Base-by-base conservation (phyloP, 352 stramenopile species). In the Pythium vanterpoolii region DNA sequence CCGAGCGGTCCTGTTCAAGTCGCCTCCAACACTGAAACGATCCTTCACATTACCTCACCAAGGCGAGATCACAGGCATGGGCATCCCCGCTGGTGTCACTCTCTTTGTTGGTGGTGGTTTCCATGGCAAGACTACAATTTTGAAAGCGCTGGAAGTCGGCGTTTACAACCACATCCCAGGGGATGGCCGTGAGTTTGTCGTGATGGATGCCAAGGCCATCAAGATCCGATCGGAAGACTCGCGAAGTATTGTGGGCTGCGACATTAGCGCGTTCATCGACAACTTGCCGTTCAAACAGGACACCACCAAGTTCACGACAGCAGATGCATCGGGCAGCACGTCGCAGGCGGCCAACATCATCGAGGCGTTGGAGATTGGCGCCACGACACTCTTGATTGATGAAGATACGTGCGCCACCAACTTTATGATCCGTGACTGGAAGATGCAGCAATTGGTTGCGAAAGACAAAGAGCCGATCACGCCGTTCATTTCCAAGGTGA, bases 391-490 rank as follows among this genome's bases (percentile, higher is more conserved):
- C 28, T 73, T 99, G 6, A 91, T 99, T 34, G 96, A 99, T 63
- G 96, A 99, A 71, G 96, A 99, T 74, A 98, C 97, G 2, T 98
- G 89, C 61, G 96, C 96, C 4, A 98, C 95, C 23, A 99, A 99
- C 68, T 99, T 99, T 58, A 99, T 99, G 96, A 98, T 98, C 50
- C 85, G 96, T 24, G 96, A 99, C 72, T 86, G 90, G 67, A 97
- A 98, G 71, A 99, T 99, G 96, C 94, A 98, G 76, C 80, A 97
- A 60, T 78, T 99, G 6, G 96, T 99, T 1, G 75, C 93, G 4
- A 87, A 88, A 55, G 86, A 98, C 46, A 98, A 98, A 66, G 96
- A 99, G 68, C 96, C 96, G 1, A 99, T 99, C 67, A 98, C 95
- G 31, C 96, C 96, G 3, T 99, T 99, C 72, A 95, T 99, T 54